A percentile compares a stretch with the other conserved stretches of the same genome.
Conservation (phyloP, 2,329 filamentous ascomycete species). For the Sporothrix variecibatus region DNA sequence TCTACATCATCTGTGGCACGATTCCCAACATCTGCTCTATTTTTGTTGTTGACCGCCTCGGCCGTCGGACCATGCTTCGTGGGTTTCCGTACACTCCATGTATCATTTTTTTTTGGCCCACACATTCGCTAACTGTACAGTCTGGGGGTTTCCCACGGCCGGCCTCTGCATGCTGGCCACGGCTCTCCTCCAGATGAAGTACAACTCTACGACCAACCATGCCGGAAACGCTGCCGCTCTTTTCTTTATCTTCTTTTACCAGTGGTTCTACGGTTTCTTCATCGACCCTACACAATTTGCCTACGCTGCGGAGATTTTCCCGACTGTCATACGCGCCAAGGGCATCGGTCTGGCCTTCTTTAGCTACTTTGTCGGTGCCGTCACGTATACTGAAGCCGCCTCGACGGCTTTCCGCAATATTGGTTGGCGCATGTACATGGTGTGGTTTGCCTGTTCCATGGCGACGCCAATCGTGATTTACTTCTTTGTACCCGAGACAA, state of each 20-base stretch:
- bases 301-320: slow-evolving; percentile 23
- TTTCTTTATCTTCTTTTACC: not conserved
- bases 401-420: slow-evolving; percentile 17
- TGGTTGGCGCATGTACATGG: slow-evolving; percentile 25
- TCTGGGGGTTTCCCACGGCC: not conserved
- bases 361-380: not conserved
- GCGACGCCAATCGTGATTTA: not conserved
- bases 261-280: slow-evolving; percentile 5
- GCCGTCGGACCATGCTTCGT: not conserved
- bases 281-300: slow-evolving; percentile 23
- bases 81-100: not conserved
- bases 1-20: not conserved
- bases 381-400: slow-evolving; percentile 1
- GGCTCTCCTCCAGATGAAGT: not conserved
- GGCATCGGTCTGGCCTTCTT: slow-evolving; percentile 22
- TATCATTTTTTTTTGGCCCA: not conserved
- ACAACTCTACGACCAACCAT: not conserved
- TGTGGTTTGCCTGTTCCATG: slow-evolving; percentile 4
- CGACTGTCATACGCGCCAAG: slow-evolving; percentile 21
- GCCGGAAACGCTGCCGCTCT: not conserved
- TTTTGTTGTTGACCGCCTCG: not conserved
- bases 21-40: slow-evolving; percentile 4
- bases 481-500: not conserved
- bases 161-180: slow-evolving; percentile 3
- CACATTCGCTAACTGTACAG: not conserved